These are phyloP conservation scores for Croton laevigatus DNA, from an alignment of 441 rosid genomes.

Conservation along the genomic window DNA sequence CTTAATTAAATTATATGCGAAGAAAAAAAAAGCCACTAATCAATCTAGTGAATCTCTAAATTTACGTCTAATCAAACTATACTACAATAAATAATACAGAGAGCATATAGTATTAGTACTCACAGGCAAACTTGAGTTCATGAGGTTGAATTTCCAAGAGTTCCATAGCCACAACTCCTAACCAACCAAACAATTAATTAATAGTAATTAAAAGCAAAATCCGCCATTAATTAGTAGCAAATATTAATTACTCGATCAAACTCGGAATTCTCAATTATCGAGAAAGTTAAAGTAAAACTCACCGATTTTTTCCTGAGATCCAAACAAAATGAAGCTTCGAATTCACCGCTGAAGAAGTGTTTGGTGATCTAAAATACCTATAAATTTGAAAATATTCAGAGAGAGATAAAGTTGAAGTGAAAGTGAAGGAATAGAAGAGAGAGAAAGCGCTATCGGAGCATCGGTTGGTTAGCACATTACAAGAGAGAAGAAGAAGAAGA, in stretches of 20 bases:
- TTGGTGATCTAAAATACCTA: constrained; percentile 3
- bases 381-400: neutral
- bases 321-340: neutral
- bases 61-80: neutral
- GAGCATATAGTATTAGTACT: constrained; percentile 2
- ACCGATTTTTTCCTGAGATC: neutral
- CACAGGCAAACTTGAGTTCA: constrained; percentile 44
- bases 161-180: constrained; percentile 27
- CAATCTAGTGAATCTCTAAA: too few species aligned
- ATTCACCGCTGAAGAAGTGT: neutral
- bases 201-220: too few species aligned
- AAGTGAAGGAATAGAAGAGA: neutral
- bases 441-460: neutral
- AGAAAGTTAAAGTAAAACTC: neutral
- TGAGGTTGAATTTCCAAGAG: constrained; percentile 46
- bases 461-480: too few species aligned
- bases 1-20: neutral
- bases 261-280: neutral
- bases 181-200: neutral
- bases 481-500: too few species aligned
- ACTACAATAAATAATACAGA: neutral
- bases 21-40: neutral
- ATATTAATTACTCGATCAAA: too few species aligned
- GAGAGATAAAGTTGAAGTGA: neutral
- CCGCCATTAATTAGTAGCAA: too few species aligned